Evolutionary conservation across 176 grass and related monocot species (phyloP).

Genomic region (Zizania latifolia): DNA sequence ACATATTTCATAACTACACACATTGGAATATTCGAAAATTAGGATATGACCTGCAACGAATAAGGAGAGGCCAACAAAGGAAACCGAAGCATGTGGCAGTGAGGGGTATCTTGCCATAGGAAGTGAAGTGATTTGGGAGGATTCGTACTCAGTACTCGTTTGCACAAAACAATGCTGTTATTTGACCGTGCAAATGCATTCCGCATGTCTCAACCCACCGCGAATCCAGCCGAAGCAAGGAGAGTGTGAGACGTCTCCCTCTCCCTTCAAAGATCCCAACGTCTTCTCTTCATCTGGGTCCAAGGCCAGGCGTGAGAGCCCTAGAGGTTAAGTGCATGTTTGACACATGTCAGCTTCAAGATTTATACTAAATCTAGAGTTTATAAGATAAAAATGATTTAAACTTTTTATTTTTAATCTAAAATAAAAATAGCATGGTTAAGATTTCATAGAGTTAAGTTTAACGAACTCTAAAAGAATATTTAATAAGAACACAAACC

Average conservation of each 20-base stretch:
- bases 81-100: neutral
- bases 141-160: neutral
- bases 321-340: neutral
- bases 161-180: slow-evolving; percentile 22
- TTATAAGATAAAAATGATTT: no score
- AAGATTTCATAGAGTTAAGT: no score
- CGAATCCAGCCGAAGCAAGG: slow-evolving; percentile 26
- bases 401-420: no score
- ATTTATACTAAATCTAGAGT: no score
- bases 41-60: neutral
- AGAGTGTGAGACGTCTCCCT: slow-evolving; percentile 25
- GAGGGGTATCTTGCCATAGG: neutral
- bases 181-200: slow-evolving; percentile 3
- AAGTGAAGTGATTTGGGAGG: neutral
- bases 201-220: slow-evolving; percentile 20
- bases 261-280: neutral
- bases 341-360: no score
- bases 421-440: no score
- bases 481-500: no score
- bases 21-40: neutral
- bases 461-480: no score
- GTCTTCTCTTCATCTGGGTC: neutral
- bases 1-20: neutral
- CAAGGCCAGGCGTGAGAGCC: neutral
- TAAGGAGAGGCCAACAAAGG: neutral